Base-by-base conservation (phyloP, 2,329 filamentous ascomycete genomes). In the Aspergillus sp. region DNA sequence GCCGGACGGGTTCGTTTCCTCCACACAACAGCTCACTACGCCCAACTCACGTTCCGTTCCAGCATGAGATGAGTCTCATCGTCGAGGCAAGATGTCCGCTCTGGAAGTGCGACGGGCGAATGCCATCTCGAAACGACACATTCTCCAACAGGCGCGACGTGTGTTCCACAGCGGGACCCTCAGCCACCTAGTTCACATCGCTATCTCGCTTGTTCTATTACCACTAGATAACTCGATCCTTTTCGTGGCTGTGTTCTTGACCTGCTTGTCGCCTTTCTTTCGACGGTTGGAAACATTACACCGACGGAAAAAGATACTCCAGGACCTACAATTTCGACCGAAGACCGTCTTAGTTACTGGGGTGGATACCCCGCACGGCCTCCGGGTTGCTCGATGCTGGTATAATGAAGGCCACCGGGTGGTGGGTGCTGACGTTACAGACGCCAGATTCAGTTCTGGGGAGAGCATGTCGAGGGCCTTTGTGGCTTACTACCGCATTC, bases 281-380 rank as follows among this genome's bases (percentile, higher is more conserved):
- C 42, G 49, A 4, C 26, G 30, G 2, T 64, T 64, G 13, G 56
- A 58, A 43, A 48, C 64, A 6, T 59, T 59, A 36, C 56, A 39
- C 48, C 64, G 59, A 51, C 66, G 67, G 34, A 60, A 68, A 58
- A 63, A 58, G 18, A 64, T 65, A 15, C 65, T 68, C 3, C 60
- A 63, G 12, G 66, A 72, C 56, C 68, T 73, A 2, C 68, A 66
- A 7, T 78, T 78, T 64, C 70, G 73, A 34, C 75, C 76, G 1
- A 81, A 79, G 53, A 89, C 82, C 0, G 76, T 92, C 36, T 80
- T 93, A 13, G 82, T 93, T 42, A 91, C 89, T 0, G 89, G 89
- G 2, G 80, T 91, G 3, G 84, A 85, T 45, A 92, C 90, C 82
- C 80, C 84, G 43, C 89, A 91, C 68, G 89, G 88, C 4, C 78